A percentile compares a stretch with the other conserved stretches of the same genome.
phyloP scores from a whole-genome alignment of 1,284 basidiomycete genomes.

The Ganoderma resinaceum region DNA sequence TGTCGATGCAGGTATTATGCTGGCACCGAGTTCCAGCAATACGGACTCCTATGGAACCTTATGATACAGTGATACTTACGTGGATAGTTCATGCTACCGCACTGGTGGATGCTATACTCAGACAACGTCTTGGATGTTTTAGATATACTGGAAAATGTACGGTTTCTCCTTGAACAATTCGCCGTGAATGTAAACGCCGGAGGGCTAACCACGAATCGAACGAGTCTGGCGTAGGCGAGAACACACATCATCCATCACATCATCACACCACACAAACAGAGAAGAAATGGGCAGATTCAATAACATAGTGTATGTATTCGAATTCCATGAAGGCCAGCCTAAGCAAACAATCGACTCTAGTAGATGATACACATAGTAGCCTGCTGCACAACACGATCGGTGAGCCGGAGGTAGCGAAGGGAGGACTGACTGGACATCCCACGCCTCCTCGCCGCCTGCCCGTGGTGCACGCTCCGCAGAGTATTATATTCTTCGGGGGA shows the following conservation, averaged over 20 bases:
- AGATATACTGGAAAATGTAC: background rate
- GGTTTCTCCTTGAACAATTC: background rate
- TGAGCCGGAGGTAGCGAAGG: slow-evolving; percentile 12
- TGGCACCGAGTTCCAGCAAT: background rate
- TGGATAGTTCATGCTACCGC: background rate
- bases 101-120: background rate
- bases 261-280: background rate
- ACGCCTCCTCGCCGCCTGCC: slow-evolving; percentile 24
- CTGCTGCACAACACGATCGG: slow-evolving; percentile 31
- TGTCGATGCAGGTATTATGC: background rate
- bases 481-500: slow-evolving; percentile 4
- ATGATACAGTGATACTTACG: background rate
- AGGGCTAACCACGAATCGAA: background rate
- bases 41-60: background rate
- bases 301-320: slow-evolving; percentile 39
- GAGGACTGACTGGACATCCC: slow-evolving; percentile 14
- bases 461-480: slow-evolving; percentile 22
- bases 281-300: slow-evolving; percentile 22
- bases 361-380: slow-evolving; percentile 39
- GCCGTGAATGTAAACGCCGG: background rate
- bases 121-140: background rate
- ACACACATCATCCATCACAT: no score
- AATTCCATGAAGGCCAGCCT: slow-evolving; percentile 38
- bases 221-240: background rate
- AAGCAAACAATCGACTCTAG: slow-evolving; percentile 36